Evolutionary conservation across 2,329 filamentous ascomycete species (phyloP), one percentile per base, ranked within the genome.

Genomic region (Xylariomycetidae sp.): DNA sequence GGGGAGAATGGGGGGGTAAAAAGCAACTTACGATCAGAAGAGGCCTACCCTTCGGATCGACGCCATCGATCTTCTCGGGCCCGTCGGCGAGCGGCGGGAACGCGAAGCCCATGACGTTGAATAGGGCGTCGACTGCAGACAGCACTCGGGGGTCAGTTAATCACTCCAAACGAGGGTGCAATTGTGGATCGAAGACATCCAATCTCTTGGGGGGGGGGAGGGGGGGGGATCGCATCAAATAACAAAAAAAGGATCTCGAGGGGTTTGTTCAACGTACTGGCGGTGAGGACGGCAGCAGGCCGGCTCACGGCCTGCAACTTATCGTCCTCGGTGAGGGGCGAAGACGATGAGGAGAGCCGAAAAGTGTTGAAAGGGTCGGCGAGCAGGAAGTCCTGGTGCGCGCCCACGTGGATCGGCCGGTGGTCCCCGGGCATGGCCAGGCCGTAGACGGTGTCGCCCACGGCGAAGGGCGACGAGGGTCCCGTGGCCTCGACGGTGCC

Each of bases 331-430:
- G 19, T 6, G 25, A 25, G 4, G 26, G 20, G 20, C 20, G 8
- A 23, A 23, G 20, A 23, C 8, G 8, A 23, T 23, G 20, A 20
- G 16, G 34, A 30, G 14, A 33, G 15, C 5, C 31, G 35, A 25
- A 27, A 43, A 14, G 35, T 37, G 15, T 33, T 23, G 17, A 31
- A 25, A 2, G 39, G 30, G 15, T 49, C 39, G 13, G 40, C 31
- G 7, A 51, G 36, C 2, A 44, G 11, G 16, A 36, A 41, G 20
- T 43, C 40, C 19, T 51, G 47, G 23, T 51, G 47, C 1, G 46
- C 46, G 10, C 49, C 49, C 4, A 25, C 5, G 16, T 30, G 20
- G 16, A 41, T 17, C 5, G 46, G 40, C 6, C 44, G 38, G 9
- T 30, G 23, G 33, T 42, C 40, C 4, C 30, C 40, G 8, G 38